Percentiles rank a stretch among this genome's conserved stretches.
phyloP scores from a whole-genome alignment of 139 green algal genomes.

The Chlorella sp. region DNA sequence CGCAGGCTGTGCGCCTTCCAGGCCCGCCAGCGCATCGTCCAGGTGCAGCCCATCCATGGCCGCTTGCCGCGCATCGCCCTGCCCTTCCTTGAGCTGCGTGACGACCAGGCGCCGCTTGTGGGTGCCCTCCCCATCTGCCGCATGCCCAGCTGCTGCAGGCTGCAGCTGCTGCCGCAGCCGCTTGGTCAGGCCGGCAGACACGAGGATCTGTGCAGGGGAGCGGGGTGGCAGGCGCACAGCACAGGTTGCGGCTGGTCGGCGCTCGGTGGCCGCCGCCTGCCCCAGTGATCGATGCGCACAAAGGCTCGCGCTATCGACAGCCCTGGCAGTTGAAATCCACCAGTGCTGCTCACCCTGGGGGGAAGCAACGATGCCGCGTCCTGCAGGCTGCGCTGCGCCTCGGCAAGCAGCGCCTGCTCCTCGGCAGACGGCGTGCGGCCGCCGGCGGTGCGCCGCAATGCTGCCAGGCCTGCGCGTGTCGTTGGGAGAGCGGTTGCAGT shows the following conservation, averaged over 20 bases:
- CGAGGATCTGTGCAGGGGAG: neutral
- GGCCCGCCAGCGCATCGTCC: neutral
- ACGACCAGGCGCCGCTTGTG: no score
- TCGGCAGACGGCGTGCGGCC: neutral
- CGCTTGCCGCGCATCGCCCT: no score
- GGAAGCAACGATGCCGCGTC: neutral
- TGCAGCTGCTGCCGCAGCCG: neutral
- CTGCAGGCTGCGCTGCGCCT: conserved; percentile 18
- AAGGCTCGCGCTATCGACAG: neutral
- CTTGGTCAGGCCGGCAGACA: neutral
- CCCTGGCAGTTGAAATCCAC: neutral
- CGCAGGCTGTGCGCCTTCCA: no score
- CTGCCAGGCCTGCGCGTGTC: neutral
- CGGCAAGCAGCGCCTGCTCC: neutral
- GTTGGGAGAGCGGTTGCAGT: no score
- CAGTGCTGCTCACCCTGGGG: neutral
- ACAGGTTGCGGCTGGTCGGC: no score
- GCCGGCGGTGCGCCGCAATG: neutral
- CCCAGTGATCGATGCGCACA: no score
- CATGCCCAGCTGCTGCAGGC: neutral
- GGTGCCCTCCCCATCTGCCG: neutral
- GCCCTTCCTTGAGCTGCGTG: no score
- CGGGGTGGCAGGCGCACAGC: no score
- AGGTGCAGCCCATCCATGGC: neutral
- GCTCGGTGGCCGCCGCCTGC: no score